Evolutionary conservation across 768 basidiomycete genomes (phyloP), one percentile per base, ranked within the genome.

Genomic region (Lenzites betulinus): DNA sequence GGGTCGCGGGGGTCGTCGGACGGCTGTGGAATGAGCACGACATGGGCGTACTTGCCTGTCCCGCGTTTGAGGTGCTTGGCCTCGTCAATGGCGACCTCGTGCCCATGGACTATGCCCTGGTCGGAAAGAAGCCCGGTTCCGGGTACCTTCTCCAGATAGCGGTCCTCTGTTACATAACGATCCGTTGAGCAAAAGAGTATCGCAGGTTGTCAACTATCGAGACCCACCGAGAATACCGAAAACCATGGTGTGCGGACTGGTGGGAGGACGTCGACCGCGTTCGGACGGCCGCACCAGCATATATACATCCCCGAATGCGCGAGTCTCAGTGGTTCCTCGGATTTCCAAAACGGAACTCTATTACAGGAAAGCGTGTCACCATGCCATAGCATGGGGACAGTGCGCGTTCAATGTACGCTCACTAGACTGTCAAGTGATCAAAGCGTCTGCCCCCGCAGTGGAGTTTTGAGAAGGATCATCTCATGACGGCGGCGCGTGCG

Each of bases 1-100:
- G 78, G 78, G 58, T 80, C 78, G 54, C 70, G 71, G 3, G 76
- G 78, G 56, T 79, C 76, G 36, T 79, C 76, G 4, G 79, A 77
- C 3, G 78, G 78, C 67, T 80, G 78, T 12, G 78, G 78, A 20
- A 79, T 68, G 16, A 80, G 74, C 12, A 78, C 64, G 23, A 78
- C 67, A 66, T 79, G 77, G 16, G 74, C 66, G 58, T 77, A 63
- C 43, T 71, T 69, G 26, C 77, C 78, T 0, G 69, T 73, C 13
- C 77, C 76, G 43, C 73, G 69, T 62, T 79, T 79, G 30, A 79
- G 62, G 43, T 58, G 54, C 20, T 60, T 62, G 12, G 75, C 75
- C 53, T 70, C 75, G 58, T 74, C 65, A 41, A 77, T 74, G 7
- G 58, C 63, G 59, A 75, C 68, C 60, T 75, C 67, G 18, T 71